These are phyloP conservation scores for Botrytis byssoidea DNA, from an alignment of 2,329 filamentous ascomycete species.

Conservation along the genomic window DNA sequence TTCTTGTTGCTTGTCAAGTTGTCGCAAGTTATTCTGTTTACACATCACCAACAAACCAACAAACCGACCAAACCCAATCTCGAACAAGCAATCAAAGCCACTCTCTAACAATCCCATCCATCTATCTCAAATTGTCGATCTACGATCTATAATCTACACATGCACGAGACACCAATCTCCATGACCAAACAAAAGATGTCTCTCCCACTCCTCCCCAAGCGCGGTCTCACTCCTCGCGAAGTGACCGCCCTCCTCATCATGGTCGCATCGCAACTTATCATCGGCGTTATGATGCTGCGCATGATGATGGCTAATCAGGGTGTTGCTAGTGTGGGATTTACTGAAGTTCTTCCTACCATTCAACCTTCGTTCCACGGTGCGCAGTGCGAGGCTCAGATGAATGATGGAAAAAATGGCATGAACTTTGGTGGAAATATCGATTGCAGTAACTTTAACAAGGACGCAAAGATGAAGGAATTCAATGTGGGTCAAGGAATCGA, in stretches of 20 bases:
- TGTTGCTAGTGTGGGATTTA: rapidly evolving
- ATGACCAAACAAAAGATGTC: background rate
- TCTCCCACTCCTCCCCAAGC: too few relatives aligned
- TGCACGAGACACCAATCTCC: background rate
- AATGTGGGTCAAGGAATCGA: background rate
- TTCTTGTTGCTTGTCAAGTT: background rate
- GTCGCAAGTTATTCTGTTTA: background rate
- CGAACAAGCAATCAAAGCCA: background rate
- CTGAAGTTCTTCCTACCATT: rapidly evolving
- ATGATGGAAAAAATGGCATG: background rate
- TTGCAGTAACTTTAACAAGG: background rate
- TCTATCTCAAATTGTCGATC: background rate
- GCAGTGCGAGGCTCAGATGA: background rate
- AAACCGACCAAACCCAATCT: background rate
- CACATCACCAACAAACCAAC: background rate
- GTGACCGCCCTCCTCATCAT: background rate
- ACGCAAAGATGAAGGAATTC: background rate
- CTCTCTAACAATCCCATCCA: too few relatives aligned
- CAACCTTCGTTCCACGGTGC: rapidly evolving
- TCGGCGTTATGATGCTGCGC: background rate
- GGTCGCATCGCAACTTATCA: background rate
- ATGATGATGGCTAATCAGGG: background rate
- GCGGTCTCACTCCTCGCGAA: background rate
- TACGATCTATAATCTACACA: background rate
- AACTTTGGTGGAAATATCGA: background rate